A percentile compares a stretch with the other conserved stretches of the same genome.
Evolutionary conservation across 148 eudicot genomes (phyloP).

Genomic region (Simmondsia chinensis): DNA sequence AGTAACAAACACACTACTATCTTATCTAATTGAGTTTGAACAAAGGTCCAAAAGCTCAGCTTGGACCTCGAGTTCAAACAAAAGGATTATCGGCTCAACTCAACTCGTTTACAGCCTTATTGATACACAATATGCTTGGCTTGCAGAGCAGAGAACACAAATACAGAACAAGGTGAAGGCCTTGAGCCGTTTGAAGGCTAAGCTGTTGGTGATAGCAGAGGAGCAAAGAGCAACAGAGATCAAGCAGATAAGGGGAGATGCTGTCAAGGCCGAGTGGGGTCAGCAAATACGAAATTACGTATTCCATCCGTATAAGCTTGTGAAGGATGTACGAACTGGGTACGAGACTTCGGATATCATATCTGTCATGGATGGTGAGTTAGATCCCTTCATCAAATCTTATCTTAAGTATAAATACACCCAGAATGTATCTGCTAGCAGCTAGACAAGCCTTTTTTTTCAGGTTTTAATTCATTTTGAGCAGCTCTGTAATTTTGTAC

Average conservation of each 20-base stretch:
- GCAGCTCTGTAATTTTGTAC: not conserved
- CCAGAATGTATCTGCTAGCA: slow-evolving; percentile 14
- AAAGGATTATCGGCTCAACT: no score
- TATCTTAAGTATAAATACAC: slow-evolving; percentile 76
- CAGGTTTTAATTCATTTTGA: no score
- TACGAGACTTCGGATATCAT: slow-evolving; percentile 70
- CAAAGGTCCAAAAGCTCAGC: no score
- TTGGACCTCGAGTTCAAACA: no score
- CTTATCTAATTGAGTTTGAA: no score
- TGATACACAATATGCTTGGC: not conserved
- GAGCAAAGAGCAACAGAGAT: slow-evolving; percentile 95
- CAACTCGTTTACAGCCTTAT: not conserved
- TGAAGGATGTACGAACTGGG: slow-evolving; percentile 85
- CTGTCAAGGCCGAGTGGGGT: slow-evolving; percentile 97
- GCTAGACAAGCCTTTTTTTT: slow-evolving; percentile 6
- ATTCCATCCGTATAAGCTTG: slow-evolving; percentile 96
- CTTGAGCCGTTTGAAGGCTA: slow-evolving; percentile 83
- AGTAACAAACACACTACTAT: no score
- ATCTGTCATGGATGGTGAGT: slow-evolving; percentile 96
- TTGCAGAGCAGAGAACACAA: slow-evolving; percentile 84
- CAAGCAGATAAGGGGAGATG: slow-evolving; percentile 92
- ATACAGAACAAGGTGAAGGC: slow-evolving; percentile 86
- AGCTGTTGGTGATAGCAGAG: slow-evolving; percentile 77
- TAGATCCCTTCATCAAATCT: slow-evolving; percentile 76
- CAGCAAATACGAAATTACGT: slow-evolving; percentile 95